Conservation (phyloP, 176 grass and related monocot genomes). For the Metroxylon sagu region DNA sequence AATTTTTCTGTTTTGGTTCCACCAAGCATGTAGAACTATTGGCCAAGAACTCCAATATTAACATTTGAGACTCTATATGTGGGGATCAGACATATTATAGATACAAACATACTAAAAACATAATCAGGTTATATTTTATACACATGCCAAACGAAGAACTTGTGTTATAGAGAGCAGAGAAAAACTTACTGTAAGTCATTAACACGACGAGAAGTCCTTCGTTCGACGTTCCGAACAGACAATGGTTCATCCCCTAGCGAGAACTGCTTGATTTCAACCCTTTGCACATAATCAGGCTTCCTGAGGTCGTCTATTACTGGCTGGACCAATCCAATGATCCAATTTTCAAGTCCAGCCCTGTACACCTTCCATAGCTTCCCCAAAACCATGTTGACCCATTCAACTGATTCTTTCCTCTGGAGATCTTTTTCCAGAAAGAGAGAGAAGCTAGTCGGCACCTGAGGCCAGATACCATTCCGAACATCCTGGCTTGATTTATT, state of each 20-base stretch:
- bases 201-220: conserved; percentile 58
- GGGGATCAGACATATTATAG: too few relatives aligned
- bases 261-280: conserved; percentile 95
- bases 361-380: conserved; percentile 98
- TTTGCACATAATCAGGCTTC: conserved; percentile 85
- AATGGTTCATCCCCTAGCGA: conserved; percentile 85
- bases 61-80: too few relatives aligned
- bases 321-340: conserved; percentile 87
- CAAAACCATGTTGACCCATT: conserved; percentile 99
- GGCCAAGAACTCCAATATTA: too few relatives aligned
- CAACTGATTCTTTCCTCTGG: conserved; percentile 95
- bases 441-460: conserved; percentile 91
- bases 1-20: too few relatives aligned
- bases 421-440: conserved; percentile 90
- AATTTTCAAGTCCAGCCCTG: conserved; percentile 75
- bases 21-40: too few relatives aligned
- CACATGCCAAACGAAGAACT: background rate
- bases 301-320: conserved; percentile 78
- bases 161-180: background rate
- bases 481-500: conserved; percentile 47
- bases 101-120: too few relatives aligned
- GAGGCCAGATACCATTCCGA: conserved; percentile 81
- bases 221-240: conserved; percentile 87
- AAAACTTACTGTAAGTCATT: conserved; percentile 84
- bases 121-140: too few relatives aligned